These are phyloP conservation scores for Penicillium coffeae DNA, from an alignment of 495 filamentous ascomycete genomes.

Conservation along the genomic window DNA sequence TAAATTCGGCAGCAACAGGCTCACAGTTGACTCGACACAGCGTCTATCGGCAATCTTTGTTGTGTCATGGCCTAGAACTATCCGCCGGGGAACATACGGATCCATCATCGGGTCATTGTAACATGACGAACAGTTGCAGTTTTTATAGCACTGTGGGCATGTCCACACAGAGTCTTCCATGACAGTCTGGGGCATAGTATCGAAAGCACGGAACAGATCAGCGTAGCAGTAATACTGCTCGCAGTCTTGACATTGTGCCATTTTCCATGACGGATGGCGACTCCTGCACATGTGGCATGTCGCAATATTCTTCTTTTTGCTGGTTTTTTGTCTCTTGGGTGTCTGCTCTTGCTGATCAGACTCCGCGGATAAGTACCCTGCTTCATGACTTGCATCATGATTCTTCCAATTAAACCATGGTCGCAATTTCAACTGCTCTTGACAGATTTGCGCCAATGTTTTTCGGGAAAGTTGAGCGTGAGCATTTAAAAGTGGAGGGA, in stretches of 20 bases:
- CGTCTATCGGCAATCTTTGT: slow-evolving; percentile 81
- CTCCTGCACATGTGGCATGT: slow-evolving; percentile 79
- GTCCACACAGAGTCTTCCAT: slow-evolving; percentile 79
- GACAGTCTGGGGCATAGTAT: slow-evolving; percentile 71
- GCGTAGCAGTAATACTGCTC: slow-evolving; percentile 79
- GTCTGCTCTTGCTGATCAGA: slow-evolving; percentile 33
- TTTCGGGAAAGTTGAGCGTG: slow-evolving; percentile 61
- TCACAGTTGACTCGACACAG: slow-evolving; percentile 80
- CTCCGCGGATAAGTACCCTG: neutral
- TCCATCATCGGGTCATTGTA: slow-evolving; percentile 52
- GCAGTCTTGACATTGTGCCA: slow-evolving; percentile 73
- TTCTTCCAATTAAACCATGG: slow-evolving; percentile 57
- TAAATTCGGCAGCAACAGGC: slow-evolving; percentile 79
- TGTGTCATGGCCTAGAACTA: slow-evolving; percentile 84
- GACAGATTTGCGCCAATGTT: slow-evolving; percentile 82
- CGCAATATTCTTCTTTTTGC: slow-evolving; percentile 38
- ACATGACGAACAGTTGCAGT: slow-evolving; percentile 82
- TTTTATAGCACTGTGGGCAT: slow-evolving; percentile 78
- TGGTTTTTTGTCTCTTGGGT: slow-evolving; percentile 48
- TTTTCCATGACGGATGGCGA: slow-evolving; percentile 73
- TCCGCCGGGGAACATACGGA: slow-evolving; percentile 80
- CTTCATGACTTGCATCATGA: neutral
- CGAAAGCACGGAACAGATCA: slow-evolving; percentile 81
- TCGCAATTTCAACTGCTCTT: slow-evolving; percentile 72
- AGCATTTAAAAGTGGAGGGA: slow-evolving; percentile 60